Percentiles rank a stretch among this genome's conserved stretches.
Evolutionary conservation across 2,329 filamentous ascomycete species (phyloP).

Genomic region (Aspergillus carbonarius): DNA sequence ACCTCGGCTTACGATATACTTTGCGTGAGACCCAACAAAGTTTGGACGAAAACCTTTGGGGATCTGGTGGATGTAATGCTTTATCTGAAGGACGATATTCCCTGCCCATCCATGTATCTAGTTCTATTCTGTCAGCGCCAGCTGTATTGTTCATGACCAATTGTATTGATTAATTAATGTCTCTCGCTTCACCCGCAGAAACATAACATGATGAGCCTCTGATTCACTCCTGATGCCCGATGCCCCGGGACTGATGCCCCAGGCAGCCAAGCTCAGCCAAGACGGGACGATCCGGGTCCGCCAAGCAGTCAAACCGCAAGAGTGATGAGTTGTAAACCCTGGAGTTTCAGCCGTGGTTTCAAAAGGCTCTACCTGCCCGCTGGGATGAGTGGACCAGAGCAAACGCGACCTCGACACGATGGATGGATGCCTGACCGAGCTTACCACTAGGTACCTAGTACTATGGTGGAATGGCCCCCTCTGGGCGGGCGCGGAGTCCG

Average conservation of each 20-base stretch:
- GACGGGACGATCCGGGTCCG: slow-evolving; percentile 21
- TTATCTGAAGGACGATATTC: neutral
- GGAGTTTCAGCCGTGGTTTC: neutral
- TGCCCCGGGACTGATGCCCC: neutral
- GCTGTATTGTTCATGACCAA: neutral
- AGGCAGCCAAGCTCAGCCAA: slow-evolving; percentile 20
- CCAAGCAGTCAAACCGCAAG: neutral
- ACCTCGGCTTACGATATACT: neutral
- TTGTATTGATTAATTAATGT: neutral
- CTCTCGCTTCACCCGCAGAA: neutral
- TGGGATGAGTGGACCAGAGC: neutral
- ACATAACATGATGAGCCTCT: too few species aligned
- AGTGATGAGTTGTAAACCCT: neutral
- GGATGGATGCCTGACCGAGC: neutral
- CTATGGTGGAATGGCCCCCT: too few species aligned
- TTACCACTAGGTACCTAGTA: too few species aligned
- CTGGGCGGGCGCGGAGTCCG: too few species aligned
- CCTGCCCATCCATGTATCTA: neutral
- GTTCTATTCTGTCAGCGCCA: neutral
- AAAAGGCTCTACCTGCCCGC: neutral
- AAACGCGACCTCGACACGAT: neutral
- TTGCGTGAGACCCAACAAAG: neutral
- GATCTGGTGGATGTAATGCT: neutral
- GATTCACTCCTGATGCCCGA: neutral
- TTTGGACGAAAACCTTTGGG: neutral